Evolutionary conservation across 805 yeast species (phyloP).

Genomic region (Candida taoyuanica): DNA sequence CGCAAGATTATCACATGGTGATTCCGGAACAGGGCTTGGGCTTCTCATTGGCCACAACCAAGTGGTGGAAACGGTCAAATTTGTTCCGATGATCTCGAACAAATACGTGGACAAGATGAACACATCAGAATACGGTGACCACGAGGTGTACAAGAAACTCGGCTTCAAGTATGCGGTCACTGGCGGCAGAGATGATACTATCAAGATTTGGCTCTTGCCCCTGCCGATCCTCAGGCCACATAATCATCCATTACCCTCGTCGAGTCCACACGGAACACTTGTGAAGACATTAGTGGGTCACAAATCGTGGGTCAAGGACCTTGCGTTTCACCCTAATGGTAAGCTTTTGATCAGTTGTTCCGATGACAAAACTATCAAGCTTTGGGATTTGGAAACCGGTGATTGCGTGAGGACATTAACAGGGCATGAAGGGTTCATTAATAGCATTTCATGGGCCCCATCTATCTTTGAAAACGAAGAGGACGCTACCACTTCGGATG

Average conservation of each 20-base stretch:
- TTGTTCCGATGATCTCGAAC: constrained; percentile 55
- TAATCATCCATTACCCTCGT: constrained; percentile 51
- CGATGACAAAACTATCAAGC: constrained; percentile 70
- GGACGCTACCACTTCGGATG: constrained; percentile 25
- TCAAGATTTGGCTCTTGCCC: constrained; percentile 77
- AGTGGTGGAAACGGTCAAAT: constrained; percentile 70
- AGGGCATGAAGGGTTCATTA: constrained; percentile 76
- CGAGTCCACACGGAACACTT: constrained; percentile 57
- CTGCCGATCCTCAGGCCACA: constrained; percentile 54
- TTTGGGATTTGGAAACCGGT: constrained; percentile 68
- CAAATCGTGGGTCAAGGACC: constrained; percentile 77
- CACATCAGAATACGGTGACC: constrained; percentile 27
- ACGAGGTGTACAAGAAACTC: constrained; percentile 31
- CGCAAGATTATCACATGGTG: constrained; percentile 59
- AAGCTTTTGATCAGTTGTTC: constrained; percentile 62
- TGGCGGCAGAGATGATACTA: constrained; percentile 71
- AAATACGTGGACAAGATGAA: constrained; percentile 40
- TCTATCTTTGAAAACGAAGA: constrained; percentile 32
- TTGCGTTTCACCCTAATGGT: constrained; percentile 73
- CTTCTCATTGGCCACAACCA: constrained; percentile 74
- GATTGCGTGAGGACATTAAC: constrained; percentile 46
- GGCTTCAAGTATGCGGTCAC: constrained; percentile 72
- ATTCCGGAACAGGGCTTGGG: constrained; percentile 62
- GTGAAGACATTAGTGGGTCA: constrained; percentile 65
- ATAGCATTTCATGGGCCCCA: constrained; percentile 51